Evolutionary conservation across 352 stramenopile genomes (phyloP).

Genomic region (Phytophthora syringae): DNA sequence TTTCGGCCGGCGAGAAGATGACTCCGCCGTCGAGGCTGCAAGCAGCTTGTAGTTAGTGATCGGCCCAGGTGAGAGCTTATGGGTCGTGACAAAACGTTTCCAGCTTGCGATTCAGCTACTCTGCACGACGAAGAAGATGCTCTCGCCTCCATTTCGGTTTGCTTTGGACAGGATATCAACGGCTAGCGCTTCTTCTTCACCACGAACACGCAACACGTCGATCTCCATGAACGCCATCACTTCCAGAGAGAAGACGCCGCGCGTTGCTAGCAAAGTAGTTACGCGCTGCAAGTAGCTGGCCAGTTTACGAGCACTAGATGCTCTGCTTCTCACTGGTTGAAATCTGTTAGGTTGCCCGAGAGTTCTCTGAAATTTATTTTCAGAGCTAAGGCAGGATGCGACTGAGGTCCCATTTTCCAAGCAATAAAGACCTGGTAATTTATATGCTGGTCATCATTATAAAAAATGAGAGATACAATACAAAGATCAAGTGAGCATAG

Average conservation of each 20-base stretch:
- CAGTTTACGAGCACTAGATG: slow-evolving; percentile 43
- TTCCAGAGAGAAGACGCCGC: too few species aligned
- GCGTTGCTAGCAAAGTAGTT: too few species aligned
- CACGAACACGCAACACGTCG: slow-evolving; percentile 50
- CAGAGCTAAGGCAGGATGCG: too few species aligned
- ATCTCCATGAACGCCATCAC: too few species aligned
- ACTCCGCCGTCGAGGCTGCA: slow-evolving; percentile 7
- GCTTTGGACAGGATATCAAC: slow-evolving; percentile 40
- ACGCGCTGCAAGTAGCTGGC: slow-evolving; percentile 65
- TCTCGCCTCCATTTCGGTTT: slow-evolving; percentile 17
- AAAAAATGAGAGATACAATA: too few species aligned
- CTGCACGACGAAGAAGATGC: slow-evolving; percentile 49
- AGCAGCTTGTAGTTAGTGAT: slow-evolving; percentile 36
- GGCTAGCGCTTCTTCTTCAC: slow-evolving; percentile 67
- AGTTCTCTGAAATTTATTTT: too few species aligned
- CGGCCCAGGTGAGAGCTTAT: slow-evolving; percentile 19
- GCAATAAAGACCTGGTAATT: too few species aligned
- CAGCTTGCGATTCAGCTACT: slow-evolving; percentile 50
- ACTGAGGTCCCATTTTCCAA: too few species aligned
- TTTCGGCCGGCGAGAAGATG: slow-evolving; percentile 34
- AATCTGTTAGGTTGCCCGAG: too few species aligned
- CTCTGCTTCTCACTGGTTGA: too few species aligned
- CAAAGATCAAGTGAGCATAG: too few species aligned
- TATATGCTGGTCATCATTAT: too few species aligned
- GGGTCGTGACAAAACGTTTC: slow-evolving; percentile 46